Percentiles rank a stretch among this genome's conserved stretches.
These are phyloP conservation scores for Lepidium sativum DNA, from an alignment of 345 rosid species.

Conservation along the genomic window DNA sequence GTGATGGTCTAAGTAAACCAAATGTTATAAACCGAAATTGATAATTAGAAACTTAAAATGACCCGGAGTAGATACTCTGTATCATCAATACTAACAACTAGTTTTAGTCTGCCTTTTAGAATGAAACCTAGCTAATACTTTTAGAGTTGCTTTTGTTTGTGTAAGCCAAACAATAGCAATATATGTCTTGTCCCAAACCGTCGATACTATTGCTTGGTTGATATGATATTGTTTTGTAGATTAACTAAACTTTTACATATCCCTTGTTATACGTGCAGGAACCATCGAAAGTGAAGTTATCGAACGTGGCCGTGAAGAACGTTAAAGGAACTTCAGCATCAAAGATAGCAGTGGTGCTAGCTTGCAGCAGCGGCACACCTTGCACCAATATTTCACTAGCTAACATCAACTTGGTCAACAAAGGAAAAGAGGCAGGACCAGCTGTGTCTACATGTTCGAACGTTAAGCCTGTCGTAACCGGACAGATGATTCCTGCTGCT, in stretches of 20 bases:
- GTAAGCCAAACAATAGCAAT: too few species aligned
- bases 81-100: too few species aligned
- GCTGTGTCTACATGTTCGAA: slow-evolving; percentile 32
- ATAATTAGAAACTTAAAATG: too few species aligned
- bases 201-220: too few species aligned
- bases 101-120: too few species aligned
- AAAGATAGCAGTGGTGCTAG: slow-evolving; percentile 29
- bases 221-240: too few species aligned
- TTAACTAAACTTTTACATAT: not conserved
- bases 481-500: slow-evolving; percentile 10
- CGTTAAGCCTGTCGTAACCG: slow-evolving; percentile 26
- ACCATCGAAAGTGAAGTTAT: slow-evolving; percentile 35
- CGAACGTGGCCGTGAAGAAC: slow-evolving; percentile 37
- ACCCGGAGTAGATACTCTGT: too few species aligned
- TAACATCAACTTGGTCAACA: slow-evolving; percentile 32
- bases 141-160: too few species aligned
- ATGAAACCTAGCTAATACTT: too few species aligned
- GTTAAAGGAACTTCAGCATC: slow-evolving; percentile 41
- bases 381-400: slow-evolving; percentile 30
- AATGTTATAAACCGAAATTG: too few species aligned
- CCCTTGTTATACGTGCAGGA: not conserved
- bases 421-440: slow-evolving; percentile 22
- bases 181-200: too few species aligned
- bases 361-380: slow-evolving; percentile 36
- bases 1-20: too few species aligned